phyloP scores from a whole-genome alignment of 2,329 filamentous ascomycete genomes.

The Paecilomyces formosus region DNA sequence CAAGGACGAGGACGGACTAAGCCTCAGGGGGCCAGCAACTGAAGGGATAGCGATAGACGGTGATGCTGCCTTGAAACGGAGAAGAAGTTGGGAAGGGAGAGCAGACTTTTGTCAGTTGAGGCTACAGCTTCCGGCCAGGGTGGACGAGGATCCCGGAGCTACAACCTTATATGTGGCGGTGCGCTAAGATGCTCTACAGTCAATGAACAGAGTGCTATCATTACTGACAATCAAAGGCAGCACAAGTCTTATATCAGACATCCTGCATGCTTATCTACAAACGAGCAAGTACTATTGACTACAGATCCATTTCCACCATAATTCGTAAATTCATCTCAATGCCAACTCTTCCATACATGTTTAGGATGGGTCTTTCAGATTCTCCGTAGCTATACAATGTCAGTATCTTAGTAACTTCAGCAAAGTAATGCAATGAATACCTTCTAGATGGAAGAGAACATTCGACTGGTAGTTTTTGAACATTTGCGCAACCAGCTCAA shows the following conservation, averaged over 20 bases:
- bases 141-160: conserved; percentile 1
- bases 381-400: conserved; percentile 62
- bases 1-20: conserved; percentile 5
- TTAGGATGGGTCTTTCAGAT: conserved; percentile 68
- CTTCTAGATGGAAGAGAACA: conserved; percentile 93
- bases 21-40: background rate
- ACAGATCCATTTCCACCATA: background rate
- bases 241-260: background rate
- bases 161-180: conserved; percentile 1
- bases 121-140: background rate
- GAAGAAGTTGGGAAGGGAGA: background rate
- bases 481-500: conserved; percentile 96
- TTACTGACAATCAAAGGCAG: background rate
- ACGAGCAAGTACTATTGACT: background rate
- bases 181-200: background rate
- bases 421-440: conserved; percentile 40
- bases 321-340: conserved; percentile 3
- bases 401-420: conserved; percentile 1
- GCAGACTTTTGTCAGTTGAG: background rate
- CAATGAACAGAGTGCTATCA: background rate
- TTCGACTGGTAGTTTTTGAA: conserved; percentile 99
- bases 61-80: background rate
- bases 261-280: background rate
- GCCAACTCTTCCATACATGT: background rate
- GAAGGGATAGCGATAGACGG: background rate